phyloP scores from a whole-genome alignment of 768 basidiomycete genomes.

The Brasilioporus rufonigricans region DNA sequence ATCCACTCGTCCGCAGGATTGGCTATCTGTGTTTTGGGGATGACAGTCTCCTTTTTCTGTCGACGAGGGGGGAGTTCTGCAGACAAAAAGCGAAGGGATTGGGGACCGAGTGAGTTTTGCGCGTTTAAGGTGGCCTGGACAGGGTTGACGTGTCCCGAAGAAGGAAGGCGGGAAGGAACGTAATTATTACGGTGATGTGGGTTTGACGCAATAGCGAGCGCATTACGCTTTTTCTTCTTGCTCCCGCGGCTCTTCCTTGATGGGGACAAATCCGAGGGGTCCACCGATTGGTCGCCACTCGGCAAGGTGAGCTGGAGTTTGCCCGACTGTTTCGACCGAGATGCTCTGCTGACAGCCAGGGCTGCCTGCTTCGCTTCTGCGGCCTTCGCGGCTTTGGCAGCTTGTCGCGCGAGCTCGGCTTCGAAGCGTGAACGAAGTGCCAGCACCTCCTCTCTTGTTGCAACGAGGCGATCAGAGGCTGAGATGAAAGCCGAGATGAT shows the following conservation, averaged over 20 bases:
- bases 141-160: slow-evolving; percentile 39
- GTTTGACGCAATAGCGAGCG: slow-evolving; percentile 89
- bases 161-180: slow-evolving; percentile 77
- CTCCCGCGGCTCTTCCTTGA: slow-evolving; percentile 29
- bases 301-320: slow-evolving; percentile 35
- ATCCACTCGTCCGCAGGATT: slow-evolving; percentile 86
- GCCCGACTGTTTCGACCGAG: slow-evolving; percentile 38
- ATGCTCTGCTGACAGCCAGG: slow-evolving; percentile 34
- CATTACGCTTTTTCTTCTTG: slow-evolving; percentile 95
- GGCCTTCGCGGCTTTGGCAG: slow-evolving; percentile 50
- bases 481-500: slow-evolving; percentile 26
- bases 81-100: slow-evolving; percentile 63
- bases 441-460: slow-evolving; percentile 67
- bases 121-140: slow-evolving; percentile 41
- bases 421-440: slow-evolving; percentile 68
- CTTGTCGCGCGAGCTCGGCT: slow-evolving; percentile 69
- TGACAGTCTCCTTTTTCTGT: slow-evolving; percentile 27
- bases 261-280: slow-evolving; percentile 39
- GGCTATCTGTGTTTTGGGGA: slow-evolving; percentile 38
- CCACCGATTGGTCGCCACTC: slow-evolving; percentile 35
- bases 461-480: slow-evolving; percentile 73
- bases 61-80: slow-evolving; percentile 61
- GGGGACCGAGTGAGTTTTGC: slow-evolving; percentile 54
- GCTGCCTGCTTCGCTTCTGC: slow-evolving; percentile 55
- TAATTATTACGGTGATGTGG: slow-evolving; percentile 96